Conservation (phyloP, 495 filamentous ascomycete genomes). For the Ramalina peruviana region DNA sequence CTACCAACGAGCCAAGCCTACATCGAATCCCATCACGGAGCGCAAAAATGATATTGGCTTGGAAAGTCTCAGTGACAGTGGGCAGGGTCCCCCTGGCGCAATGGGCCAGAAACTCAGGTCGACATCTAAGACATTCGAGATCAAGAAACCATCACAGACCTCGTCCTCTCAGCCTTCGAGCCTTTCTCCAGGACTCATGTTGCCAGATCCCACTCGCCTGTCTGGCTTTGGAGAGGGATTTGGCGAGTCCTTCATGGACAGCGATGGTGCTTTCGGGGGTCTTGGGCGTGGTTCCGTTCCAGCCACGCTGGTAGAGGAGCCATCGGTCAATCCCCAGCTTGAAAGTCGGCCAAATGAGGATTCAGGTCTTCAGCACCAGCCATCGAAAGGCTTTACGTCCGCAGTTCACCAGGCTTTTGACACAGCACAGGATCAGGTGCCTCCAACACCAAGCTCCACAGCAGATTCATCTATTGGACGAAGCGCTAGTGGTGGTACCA, state of each 20-base stretch:
- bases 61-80: conserved; percentile 21
- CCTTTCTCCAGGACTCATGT: conserved; percentile 28
- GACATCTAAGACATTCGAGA: conserved; percentile 12
- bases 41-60: conserved; percentile 44
- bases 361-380: conserved; percentile 33
- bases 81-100: neutral
- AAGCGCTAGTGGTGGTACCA: conserved; percentile 51
- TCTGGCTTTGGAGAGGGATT: conserved; percentile 54
- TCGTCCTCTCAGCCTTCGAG: conserved; percentile 9
- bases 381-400: conserved; percentile 50
- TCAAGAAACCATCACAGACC: conserved; percentile 4
- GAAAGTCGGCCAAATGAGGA: conserved; percentile 5
- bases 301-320: neutral
- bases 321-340: neutral
- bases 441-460: conserved; percentile 42
- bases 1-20: conserved; percentile 21
- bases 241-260: conserved; percentile 29
- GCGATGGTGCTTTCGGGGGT: neutral
- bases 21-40: conserved; percentile 41
- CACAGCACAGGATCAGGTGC: conserved; percentile 30
- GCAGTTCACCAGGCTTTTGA: conserved; percentile 61
- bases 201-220: conserved; percentile 52
- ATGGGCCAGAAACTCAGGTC: conserved; percentile 6
- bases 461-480: conserved; percentile 34
- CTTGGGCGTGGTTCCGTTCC: neutral